Evolutionary conservation across 129 eudicot genomes (phyloP), one percentile per base, ranked within the genome.

Genomic region (Tagetes patula): DNA sequence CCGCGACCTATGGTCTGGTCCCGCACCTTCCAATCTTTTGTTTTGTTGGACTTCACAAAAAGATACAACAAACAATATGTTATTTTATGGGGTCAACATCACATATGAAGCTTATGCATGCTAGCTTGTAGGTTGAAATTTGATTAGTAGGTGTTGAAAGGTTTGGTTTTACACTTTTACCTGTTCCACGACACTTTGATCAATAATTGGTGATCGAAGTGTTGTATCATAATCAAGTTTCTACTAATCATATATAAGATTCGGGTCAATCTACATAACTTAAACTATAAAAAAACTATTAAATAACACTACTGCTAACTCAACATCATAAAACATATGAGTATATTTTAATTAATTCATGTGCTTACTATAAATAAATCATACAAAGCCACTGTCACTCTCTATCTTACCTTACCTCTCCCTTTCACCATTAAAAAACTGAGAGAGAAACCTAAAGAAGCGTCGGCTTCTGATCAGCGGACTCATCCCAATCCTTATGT

Each of bases 381-480:
- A 72, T 54, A 71, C 77, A 71, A 71, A 79, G 69, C 69, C 70
- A 56, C 75, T 76, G 20, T 53, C 73, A n/a, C 65, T 48, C 64
- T 13, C 30, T 39, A 50, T 56, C 72, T 53, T 47, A 53, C 74
- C 72, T 53, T 47, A 53, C 74, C 50, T 77, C 65, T 42, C 75
- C 54, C 80, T 59, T 61, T 47, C 76, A 78, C 65, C 42, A 48
- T 43, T 68, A 66, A 79, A 79, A 79, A 82, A 11, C 8, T 1
- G 37, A 48, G 40, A 66, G 74, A 79, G 73, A 66, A 54, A 69
- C 10, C 80, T 83, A 89, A 37, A 83, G 81, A 63, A 85, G 70
- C 40, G 83, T 31, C 7, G 96, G 91, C 75, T 90, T 90, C 77
- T 81, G 73, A 36, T 87, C 96, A 40, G 69, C 40, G 33, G 87